Percentiles rank a stretch among this genome's conserved stretches.
phyloP scores from a whole-genome alignment of 2,329 filamentous ascomycete genomes.

The Lecanicillium sp. region DNA sequence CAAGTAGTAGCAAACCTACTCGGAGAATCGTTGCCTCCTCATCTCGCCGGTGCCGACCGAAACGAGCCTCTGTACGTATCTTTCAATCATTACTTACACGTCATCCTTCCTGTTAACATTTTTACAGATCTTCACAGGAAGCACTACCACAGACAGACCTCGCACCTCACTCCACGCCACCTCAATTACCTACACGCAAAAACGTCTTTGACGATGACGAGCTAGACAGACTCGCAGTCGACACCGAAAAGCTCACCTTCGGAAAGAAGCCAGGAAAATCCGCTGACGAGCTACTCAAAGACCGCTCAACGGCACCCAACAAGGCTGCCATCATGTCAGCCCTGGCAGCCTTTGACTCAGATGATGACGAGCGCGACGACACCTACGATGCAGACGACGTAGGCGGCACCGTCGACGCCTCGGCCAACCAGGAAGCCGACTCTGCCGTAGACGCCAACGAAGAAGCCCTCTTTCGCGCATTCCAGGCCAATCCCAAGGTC shows the following conservation, averaged over 20 bases:
- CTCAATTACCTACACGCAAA: constrained; percentile 47
- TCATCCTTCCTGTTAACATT: not conserved
- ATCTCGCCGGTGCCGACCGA: constrained; percentile 57
- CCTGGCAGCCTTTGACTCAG: constrained; percentile 79
- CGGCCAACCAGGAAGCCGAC: constrained; percentile 47
- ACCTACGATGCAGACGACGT: constrained; percentile 92
- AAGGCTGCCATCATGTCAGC: constrained; percentile 86
- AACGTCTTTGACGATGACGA: constrained; percentile 79
- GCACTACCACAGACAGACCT: constrained; percentile 28
- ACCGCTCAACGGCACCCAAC: constrained; percentile 55
- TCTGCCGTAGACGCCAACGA: constrained; percentile 50
- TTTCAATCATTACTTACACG: not conserved
- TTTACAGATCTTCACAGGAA: constrained; percentile 19
- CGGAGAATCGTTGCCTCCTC: constrained; percentile 63
- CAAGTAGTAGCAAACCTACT: constrained; percentile 74
- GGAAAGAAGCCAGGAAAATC: constrained; percentile 61
- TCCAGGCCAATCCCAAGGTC: constrained; percentile 51
- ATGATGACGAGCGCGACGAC: constrained; percentile 94
- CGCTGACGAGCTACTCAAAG: constrained; percentile 63
- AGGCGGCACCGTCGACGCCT: constrained; percentile 73
- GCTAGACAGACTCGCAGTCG: constrained; percentile 61
- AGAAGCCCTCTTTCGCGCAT: constrained; percentile 64
- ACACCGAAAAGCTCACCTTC: constrained; percentile 63
- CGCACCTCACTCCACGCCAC: constrained; percentile 52
- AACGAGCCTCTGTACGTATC: constrained; percentile 51